Percentiles rank a stretch among this genome's conserved stretches.
phyloP scores from a whole-genome alignment of 495 filamentous ascomycete genomes.

The Aspergillus cavernicola region DNA sequence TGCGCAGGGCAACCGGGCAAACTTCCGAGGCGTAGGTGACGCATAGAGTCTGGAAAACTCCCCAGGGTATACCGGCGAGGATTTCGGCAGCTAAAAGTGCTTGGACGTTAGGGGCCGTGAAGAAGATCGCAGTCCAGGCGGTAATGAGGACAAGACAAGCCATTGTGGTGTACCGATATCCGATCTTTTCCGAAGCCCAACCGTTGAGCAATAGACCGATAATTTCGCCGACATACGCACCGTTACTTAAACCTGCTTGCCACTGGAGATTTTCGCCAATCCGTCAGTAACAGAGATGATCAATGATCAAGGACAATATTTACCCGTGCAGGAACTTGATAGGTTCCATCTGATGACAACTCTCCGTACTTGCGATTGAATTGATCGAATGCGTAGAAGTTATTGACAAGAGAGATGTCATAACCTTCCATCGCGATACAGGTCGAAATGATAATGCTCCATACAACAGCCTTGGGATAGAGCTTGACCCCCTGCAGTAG shows the following conservation, averaged over 20 bases:
- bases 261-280: constrained; percentile 39
- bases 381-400: constrained; percentile 45
- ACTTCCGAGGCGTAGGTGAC: constrained; percentile 82
- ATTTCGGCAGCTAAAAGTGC: constrained; percentile 70
- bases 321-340: constrained; percentile 61
- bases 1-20: constrained; percentile 66
- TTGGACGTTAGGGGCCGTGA: constrained; percentile 67
- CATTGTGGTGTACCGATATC: constrained; percentile 71
- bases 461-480: constrained; percentile 56
- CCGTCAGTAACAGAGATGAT: not conserved
- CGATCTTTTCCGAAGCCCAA: constrained; percentile 69
- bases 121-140: constrained; percentile 73
- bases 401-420: constrained; percentile 52
- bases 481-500: constrained; percentile 43
- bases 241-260: constrained; percentile 76
- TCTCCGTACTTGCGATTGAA: constrained; percentile 72
- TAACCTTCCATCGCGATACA: constrained; percentile 58
- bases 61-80: constrained; percentile 75
- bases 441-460: constrained; percentile 52
- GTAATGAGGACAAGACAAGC: constrained; percentile 59
- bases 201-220: constrained; percentile 76
- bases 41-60: constrained; percentile 75
- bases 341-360: constrained; percentile 49
- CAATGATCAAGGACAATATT: constrained; percentile 11
- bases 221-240: constrained; percentile 61